A percentile compares a stretch with the other conserved stretches of the same genome.
Conservation (phyloP, 2,329 filamentous ascomycete genomes). For the Microcyclospora pomicola region DNA sequence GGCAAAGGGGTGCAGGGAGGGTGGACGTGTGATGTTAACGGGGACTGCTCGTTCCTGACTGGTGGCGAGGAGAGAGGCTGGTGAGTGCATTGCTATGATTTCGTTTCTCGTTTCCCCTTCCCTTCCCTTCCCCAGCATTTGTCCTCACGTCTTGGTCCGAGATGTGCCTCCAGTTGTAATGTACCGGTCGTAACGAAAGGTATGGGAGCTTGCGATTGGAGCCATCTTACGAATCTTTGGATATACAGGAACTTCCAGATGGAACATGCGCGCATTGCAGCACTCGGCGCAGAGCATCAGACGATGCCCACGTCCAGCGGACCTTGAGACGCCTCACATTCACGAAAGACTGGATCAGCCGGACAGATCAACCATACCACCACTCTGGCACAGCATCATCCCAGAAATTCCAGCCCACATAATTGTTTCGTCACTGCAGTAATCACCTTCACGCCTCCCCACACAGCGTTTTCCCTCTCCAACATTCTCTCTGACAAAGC, state of each 20-base stretch:
- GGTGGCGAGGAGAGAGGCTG: constrained; percentile 79
- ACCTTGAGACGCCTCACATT: too few species aligned
- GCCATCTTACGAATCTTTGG: constrained; percentile 14
- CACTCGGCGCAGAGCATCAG: background rate
- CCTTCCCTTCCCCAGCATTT: constrained; percentile 3
- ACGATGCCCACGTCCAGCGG: too few species aligned
- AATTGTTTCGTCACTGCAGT: too few species aligned
- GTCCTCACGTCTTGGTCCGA: constrained; percentile 4
- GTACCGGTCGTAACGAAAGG: too few species aligned
- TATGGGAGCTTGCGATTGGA: constrained; percentile 1
- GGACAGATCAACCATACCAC: constrained; percentile 4
- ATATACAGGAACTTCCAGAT: constrained; percentile 21
- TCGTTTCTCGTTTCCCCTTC: constrained; percentile 10
- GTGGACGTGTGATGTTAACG: constrained; percentile 69
- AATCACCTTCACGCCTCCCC: background rate
- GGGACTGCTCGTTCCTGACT: constrained; percentile 70
- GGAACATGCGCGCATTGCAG: constrained; percentile 10
- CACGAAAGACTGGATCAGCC: background rate
- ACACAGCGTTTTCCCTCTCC: background rate
- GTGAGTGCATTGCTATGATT: constrained; percentile 35
- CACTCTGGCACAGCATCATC: constrained; percentile 5
- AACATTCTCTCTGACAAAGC: background rate
- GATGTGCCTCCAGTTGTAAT: background rate
- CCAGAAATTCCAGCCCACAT: constrained; percentile 1
- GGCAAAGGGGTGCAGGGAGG: constrained; percentile 55